Evolutionary conservation across 306 rosid genomes (phyloP), one percentile per base, ranked within the genome.

Genomic region (Quercus parvula): DNA sequence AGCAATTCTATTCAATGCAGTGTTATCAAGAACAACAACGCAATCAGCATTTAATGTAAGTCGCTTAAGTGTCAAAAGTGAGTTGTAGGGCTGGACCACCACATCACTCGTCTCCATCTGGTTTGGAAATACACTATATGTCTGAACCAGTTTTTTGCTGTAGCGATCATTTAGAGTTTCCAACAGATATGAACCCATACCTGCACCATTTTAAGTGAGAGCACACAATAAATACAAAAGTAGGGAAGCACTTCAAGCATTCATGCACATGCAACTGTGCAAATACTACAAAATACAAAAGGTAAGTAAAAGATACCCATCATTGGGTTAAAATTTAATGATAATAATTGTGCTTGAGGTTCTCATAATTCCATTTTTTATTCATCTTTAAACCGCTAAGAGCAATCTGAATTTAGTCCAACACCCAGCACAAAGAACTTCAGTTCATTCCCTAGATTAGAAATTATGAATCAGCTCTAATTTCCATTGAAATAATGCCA

Each of bases 81-180:
- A 95, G 87, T 95, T 95, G 88, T 95, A 95, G 19, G 99, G 99
- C 81, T 95, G 99, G 81, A 93, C 99, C 83, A 95, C 99, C 84
- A 95, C 99, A 83, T 95, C 99, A 87, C 98, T 95, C 19, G 99
- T 95, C 89, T 91, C 99, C 99, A 95, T 95, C 89, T 95, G 99
- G 86, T 95, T 95, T 79, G 99, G 99, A 70, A 95, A 95, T 44
- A 95, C 99, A 87, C 98, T 95, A 84, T 93, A 95, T 31, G 99
- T 95, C 92, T 95, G 99, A 52, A 95, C 98, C 84, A 95, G 84
- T 74, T 95, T 95, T 89, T 95, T 95, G 92, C 99, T 95, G 90
- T 95, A 95, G 33, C 99, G 97, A 78, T 95, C 99, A 83, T 95
- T 95, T 83, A 95, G 82, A 83, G 99, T 88, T 88, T 95, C 99